Evolutionary conservation across 192 early-diverging fungal species (phyloP), one percentile per base, ranked within the genome.

Genomic region (Entomortierella beljakovae): DNA sequence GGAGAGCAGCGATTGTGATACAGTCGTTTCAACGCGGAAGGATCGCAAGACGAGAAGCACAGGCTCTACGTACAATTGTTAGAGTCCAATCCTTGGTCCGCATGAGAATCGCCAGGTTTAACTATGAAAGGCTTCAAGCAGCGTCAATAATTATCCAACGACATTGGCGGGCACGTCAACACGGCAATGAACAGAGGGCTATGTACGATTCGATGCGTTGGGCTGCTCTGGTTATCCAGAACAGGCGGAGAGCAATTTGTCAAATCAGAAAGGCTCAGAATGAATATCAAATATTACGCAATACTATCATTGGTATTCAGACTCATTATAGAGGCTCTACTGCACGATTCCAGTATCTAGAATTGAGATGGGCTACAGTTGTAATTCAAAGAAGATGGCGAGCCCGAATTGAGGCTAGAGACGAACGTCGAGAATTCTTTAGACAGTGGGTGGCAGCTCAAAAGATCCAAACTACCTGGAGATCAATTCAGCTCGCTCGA

Each of bases 21-120:
- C 80, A 81, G 26, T 69, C 71, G 2, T 15, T 56, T 0, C 61
- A 64, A 25, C 80, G 80, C 37, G 80, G 80, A 10, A 54, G 52
- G 18, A 37, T 64, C n/a, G 70, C 56, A 0, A 53, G 80, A 26
- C 57, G 57, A 50, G 25, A 68, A 6, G 56, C 48, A 6, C 10
- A 42, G 61, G 48, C 40, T 2, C 38, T 74, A 1, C 66, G 55
- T 37, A 57, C 71, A n/a, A 61, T 74, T 48, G 70, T 81, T 22
- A 35, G 57, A 3, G 33, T 69, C 29, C 80, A 81, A 25, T 34
- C 80, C 2, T 51, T 49, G 25, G 55, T 74, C 8, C 80, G 80
- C 31, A 57, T 51, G 53, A 52, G 57, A 13, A 46, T 55, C 22
- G 56, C 38, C 2, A 71, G 66, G 1, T 74, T 65, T 60, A 46